A percentile compares a stretch with the other conserved stretches of the same genome.
These are phyloP conservation scores for Helicostylum pulchrum DNA, from an alignment of 192 early-diverging fungal genomes.

Conservation along the genomic window DNA sequence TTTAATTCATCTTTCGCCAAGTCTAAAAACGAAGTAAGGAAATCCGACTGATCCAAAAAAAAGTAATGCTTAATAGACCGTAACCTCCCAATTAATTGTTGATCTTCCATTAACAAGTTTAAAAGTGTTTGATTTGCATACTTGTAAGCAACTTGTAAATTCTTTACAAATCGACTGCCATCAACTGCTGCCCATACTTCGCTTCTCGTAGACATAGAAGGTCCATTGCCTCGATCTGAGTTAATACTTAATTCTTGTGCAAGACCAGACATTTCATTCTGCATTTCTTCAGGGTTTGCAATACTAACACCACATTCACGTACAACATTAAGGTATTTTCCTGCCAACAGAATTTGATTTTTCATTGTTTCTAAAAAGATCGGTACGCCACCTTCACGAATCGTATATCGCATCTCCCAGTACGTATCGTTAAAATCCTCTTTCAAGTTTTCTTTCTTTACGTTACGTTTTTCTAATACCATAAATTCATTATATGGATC, in stretches of 20 bases:
- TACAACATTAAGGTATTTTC: conserved; percentile 94
- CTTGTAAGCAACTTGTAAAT: conserved; percentile 83
- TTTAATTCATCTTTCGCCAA: conserved; percentile 76
- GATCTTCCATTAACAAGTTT: conserved; percentile 73
- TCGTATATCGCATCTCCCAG: conserved; percentile 78
- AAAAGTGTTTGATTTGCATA: conserved; percentile 86
- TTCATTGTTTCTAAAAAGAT: conserved; percentile 73
- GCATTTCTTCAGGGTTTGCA: conserved; percentile 30
- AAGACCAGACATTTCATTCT: conserved; percentile 9
- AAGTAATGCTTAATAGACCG: conserved; percentile 91
- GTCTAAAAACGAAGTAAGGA: conserved; percentile 91
- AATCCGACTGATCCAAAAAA: conserved; percentile 91
- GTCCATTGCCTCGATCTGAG: not conserved
- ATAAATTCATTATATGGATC: conserved; percentile 93
- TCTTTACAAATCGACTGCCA: conserved; percentile 65
- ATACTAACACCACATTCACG: conserved; percentile 71
- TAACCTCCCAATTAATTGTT: conserved; percentile 72
- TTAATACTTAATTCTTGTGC: not conserved
- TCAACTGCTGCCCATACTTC: conserved; percentile 60
- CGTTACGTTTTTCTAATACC: conserved; percentile 68
- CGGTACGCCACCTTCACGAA: conserved; percentile 65
- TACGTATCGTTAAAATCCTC: conserved; percentile 83
- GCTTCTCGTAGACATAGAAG: conserved; percentile 18
- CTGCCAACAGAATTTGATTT: conserved; percentile 82
- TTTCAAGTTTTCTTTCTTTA: conserved; percentile 55